Evolutionary conservation across 108 stramenopile species (phyloP), one percentile per base, ranked within the genome.

Genomic region (Skeletonema potamos): DNA sequence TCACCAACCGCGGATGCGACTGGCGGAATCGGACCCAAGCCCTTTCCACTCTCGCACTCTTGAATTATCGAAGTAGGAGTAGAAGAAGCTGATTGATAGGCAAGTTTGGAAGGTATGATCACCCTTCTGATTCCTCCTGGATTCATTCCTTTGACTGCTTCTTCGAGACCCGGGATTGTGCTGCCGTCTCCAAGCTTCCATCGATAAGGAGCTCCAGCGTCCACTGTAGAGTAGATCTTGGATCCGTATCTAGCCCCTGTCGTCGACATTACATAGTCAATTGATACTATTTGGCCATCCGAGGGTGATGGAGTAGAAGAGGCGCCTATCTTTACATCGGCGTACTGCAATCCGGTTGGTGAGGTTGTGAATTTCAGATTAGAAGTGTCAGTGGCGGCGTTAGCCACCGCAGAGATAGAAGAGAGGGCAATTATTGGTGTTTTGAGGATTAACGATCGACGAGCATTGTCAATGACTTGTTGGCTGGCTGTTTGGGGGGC

Each of bases 231-330:
- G 77, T 86, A 87, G 18, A 91, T 89, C 55, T 83, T 87, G 56
- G 73, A 61, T 4, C 90, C 90, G 57, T 89, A 91, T 28, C 88
- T 67, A 10, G 90, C 90, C 1, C 90, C 90, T 7, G 85, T 89
- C 1, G 90, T 91, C 33, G 84, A 87, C 81, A 91, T 71, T 20
- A 86, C 83, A 58, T 91, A 91, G 58, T 91, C 90, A 12, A 91
- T 79, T 22, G 88, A 74, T 10, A 86, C 87, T 32, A 62, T 57
- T 17, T 64, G 64, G 2, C 90, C 90, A 12, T 17, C 44, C 6
- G 20, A n/a, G 20, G 68, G 32, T 29, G 65, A 63, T 11, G 73
- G 27, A 22, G 77, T 44, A 0, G 79, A 17, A 33, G 83, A 81
- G 9, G 77, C 29, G 27, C 90, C 90, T 13, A 83, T 37, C 55